These are phyloP conservation scores for Xylariaceae sp. DNA, from an alignment of 2,329 filamentous ascomycete species.

Conservation along the genomic window DNA sequence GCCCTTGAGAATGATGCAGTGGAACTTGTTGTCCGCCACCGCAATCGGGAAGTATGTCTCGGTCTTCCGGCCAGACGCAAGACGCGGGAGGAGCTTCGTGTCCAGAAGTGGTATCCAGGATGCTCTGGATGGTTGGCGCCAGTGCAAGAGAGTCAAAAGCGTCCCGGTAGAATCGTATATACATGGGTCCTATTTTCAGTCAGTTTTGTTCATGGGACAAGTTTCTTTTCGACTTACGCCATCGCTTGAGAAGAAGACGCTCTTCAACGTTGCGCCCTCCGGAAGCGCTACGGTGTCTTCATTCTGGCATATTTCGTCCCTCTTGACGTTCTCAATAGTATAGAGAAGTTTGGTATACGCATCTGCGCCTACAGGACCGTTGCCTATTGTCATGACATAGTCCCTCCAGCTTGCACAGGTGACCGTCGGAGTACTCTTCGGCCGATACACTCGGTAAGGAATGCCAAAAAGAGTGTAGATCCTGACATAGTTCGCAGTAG, in stretches of 20 bases:
- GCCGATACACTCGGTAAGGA: conserved; percentile 84
- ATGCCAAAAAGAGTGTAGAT: conserved; percentile 93
- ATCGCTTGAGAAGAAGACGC: conserved; percentile 87
- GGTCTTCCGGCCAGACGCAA: conserved; percentile 81
- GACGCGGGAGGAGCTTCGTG: conserved; percentile 78
- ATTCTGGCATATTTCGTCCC: conserved; percentile 91
- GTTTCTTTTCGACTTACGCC: conserved; percentile 63
- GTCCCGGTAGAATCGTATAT: conserved; percentile 95
- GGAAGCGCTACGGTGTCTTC: conserved; percentile 89
- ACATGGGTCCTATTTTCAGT: conserved; percentile 72
- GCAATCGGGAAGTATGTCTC: conserved; percentile 96
- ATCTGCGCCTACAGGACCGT: conserved; percentile 80
- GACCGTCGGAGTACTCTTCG: conserved; percentile 87
- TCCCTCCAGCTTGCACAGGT: conserved; percentile 94
- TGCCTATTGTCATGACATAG: conserved; percentile 95
- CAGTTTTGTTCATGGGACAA: conserved; percentile 15
- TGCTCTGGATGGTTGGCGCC: conserved; percentile 83
- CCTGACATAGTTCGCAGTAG: conserved; percentile 83
- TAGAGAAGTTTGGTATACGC: conserved; percentile 81
- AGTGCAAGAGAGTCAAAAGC: conserved; percentile 84
- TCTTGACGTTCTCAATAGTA: conserved; percentile 91
- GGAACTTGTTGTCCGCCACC: conserved; percentile 87
- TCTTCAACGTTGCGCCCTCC: conserved; percentile 71
- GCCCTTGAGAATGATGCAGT: conserved; percentile 98
- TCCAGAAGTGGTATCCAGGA: conserved; percentile 92